A percentile compares a stretch with the other conserved stretches of the same genome.
Conservation (phyloP, 305 asterid species). For the Solanum hybrid region DNA sequence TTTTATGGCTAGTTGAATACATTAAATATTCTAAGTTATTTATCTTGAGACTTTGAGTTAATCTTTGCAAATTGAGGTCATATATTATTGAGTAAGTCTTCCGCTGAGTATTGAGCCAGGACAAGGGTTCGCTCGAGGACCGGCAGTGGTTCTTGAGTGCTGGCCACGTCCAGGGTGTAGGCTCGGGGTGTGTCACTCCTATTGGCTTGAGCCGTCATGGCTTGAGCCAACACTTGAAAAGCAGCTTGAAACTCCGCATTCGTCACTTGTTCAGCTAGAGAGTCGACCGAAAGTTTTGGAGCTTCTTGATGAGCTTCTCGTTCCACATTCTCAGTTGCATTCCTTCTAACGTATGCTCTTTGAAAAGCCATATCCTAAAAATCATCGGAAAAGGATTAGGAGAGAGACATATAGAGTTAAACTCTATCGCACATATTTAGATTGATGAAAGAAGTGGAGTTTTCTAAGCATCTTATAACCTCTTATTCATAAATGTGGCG, state of each 20-base stretch:
- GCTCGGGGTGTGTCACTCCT: background rate
- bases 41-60: background rate
- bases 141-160: background rate
- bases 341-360: too few species aligned
- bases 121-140: background rate
- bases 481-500: background rate
- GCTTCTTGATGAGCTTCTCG: background rate
- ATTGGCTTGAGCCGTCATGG: background rate
- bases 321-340: background rate
- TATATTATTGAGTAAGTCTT: background rate
- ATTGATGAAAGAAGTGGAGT: background rate
- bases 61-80: background rate
- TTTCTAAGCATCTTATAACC: background rate
- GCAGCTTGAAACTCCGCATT: background rate
- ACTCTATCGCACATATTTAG: background rate
- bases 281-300: background rate
- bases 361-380: background rate
- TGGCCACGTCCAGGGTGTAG: background rate
- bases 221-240: background rate
- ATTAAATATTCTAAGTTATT: background rate
- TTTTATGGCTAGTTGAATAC: background rate
- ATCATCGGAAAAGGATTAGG: background rate
- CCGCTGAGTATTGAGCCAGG: background rate
- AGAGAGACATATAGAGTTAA: background rate
- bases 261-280: background rate